Percentiles rank a stretch among this genome's conserved stretches.
These are phyloP conservation scores for Aspergillus aculeatinus DNA, from an alignment of 2,329 filamentous ascomycete genomes.

Conservation along the genomic window DNA sequence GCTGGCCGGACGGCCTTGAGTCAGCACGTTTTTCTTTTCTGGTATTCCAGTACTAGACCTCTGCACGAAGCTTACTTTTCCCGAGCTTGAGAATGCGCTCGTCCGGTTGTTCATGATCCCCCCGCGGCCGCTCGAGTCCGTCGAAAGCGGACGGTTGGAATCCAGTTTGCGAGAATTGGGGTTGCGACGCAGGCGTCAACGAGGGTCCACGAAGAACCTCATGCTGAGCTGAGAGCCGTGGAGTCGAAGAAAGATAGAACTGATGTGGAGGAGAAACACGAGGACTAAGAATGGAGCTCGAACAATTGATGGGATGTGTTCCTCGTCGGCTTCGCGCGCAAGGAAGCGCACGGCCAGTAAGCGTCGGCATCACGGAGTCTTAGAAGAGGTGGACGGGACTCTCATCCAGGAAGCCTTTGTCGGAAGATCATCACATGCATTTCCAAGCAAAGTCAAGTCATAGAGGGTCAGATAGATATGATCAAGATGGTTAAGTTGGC, in stretches of 20 bases:
- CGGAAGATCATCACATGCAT: neutral
- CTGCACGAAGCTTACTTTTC: constrained; percentile 49
- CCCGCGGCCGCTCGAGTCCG: constrained; percentile 20
- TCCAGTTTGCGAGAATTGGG: constrained; percentile 28
- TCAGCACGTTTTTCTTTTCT: constrained; percentile 2
- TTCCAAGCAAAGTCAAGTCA: neutral
- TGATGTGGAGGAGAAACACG: constrained; percentile 15
- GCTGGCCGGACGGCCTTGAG: constrained; percentile 40
- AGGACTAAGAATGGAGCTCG: constrained; percentile 4
- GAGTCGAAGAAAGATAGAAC: constrained; percentile 29
- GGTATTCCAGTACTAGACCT: neutral
- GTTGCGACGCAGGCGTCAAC: constrained; percentile 25
- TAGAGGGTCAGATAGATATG: neutral
- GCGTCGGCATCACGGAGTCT: constrained; percentile 15
- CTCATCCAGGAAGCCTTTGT: neutral
- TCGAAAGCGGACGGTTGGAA: constrained; percentile 22
- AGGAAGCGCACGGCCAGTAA: constrained; percentile 1
- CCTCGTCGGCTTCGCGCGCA: constrained; percentile 8
- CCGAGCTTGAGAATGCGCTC: constrained; percentile 63
- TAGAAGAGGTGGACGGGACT: neutral
- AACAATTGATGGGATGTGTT: constrained; percentile 3
- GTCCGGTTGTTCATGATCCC: constrained; percentile 53
- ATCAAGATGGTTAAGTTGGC: neutral
- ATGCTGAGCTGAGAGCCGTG: constrained; percentile 37
- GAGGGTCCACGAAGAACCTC: constrained; percentile 38